Conservation (phyloP, 2,329 filamentous ascomycete genomes). For the Phialophora expanda region DNA sequence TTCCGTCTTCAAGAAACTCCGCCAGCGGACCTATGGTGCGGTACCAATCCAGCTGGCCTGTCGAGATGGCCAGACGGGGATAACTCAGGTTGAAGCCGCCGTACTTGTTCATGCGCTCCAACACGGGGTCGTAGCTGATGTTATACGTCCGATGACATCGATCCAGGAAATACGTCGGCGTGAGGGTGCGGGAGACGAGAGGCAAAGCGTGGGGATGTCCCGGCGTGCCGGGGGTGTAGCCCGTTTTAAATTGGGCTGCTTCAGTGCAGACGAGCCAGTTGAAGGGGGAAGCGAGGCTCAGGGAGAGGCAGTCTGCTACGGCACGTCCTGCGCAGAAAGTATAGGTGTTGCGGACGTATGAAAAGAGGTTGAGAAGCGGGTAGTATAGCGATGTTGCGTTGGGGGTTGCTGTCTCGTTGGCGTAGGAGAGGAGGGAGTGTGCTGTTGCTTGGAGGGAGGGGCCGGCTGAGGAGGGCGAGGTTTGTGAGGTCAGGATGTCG, state of each 20-base stretch:
- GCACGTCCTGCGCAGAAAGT: conserved; percentile 4
- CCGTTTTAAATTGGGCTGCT: conserved; percentile 9
- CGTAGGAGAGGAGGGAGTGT: conserved; percentile 4
- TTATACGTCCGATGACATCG: conserved; percentile 72
- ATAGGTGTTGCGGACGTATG: background rate
- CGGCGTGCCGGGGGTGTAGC: conserved; percentile 15
- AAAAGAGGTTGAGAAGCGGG: conserved; percentile 18
- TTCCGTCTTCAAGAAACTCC: conserved; percentile 6
- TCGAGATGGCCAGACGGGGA: conserved; percentile 75
- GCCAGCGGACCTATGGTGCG: conserved; percentile 73
- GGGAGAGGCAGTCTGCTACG: conserved; percentile 5
- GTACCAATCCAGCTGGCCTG: conserved; percentile 81
- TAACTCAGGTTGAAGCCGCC: conserved; percentile 75
- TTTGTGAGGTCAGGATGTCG: conserved; percentile 9
- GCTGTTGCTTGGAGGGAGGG: conserved; percentile 3
- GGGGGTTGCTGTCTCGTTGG: conserved; percentile 14
- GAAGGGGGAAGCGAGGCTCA: background rate
- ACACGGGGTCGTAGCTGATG: conserved; percentile 66
- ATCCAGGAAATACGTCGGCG: conserved; percentile 64
- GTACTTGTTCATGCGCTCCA: conserved; percentile 73
- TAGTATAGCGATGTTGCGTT: conserved; percentile 7
- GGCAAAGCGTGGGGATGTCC: conserved; percentile 53
- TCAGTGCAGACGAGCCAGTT: conserved; percentile 19
- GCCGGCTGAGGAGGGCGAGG: background rate
- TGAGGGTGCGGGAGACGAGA: conserved; percentile 71